Evolutionary conservation across 2,329 filamentous ascomycete genomes (phyloP).

Genomic region (Talaromyces verruculosus): DNA sequence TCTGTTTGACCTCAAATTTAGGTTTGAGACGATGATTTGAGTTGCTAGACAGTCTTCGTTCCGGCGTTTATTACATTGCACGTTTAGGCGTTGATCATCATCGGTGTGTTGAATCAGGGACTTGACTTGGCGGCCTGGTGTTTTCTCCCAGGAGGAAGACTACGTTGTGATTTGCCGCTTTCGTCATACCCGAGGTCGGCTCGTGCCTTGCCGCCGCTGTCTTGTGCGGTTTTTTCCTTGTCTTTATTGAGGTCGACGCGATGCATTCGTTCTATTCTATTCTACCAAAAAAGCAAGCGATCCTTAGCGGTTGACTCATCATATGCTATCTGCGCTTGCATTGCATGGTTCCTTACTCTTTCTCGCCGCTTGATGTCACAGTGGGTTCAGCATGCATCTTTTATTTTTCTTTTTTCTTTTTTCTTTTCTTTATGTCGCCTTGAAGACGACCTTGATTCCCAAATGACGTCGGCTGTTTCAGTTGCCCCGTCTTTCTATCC

Average conservation of each 20-base stretch:
- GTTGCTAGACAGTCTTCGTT: slow-evolving; percentile 18
- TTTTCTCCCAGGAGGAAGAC: slow-evolving; percentile 18
- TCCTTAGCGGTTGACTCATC: background rate
- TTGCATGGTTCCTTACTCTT: slow-evolving; percentile 10
- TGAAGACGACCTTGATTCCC: slow-evolving; percentile 7
- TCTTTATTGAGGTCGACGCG: background rate
- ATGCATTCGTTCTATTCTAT: slow-evolving; percentile 2
- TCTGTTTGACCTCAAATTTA: slow-evolving; percentile 17
- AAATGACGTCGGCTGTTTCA: slow-evolving; percentile 11
- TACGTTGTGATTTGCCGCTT: slow-evolving; percentile 17
- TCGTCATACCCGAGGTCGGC: slow-evolving; percentile 10
- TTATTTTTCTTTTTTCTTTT: slow-evolving; percentile 6
- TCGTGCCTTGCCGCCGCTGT: background rate
- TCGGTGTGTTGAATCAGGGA: slow-evolving; percentile 13
- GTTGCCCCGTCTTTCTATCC: slow-evolving; percentile 16
- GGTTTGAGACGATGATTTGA: slow-evolving; percentile 2
- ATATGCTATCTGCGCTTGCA: slow-evolving; percentile 3
- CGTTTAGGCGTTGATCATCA: slow-evolving; percentile 21
- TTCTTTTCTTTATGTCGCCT: slow-evolving; percentile 6
- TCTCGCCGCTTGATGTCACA: slow-evolving; percentile 17
- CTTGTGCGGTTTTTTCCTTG: background rate
- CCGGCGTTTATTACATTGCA: slow-evolving; percentile 20
- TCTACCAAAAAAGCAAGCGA: background rate
- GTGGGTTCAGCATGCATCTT: slow-evolving; percentile 18
- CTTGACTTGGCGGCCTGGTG: slow-evolving; percentile 13